Evolutionary conservation across 2,329 filamentous ascomycete genomes (phyloP), one percentile per base, ranked within the genome.

Genomic region (Cryphonectria naterciae): DNA sequence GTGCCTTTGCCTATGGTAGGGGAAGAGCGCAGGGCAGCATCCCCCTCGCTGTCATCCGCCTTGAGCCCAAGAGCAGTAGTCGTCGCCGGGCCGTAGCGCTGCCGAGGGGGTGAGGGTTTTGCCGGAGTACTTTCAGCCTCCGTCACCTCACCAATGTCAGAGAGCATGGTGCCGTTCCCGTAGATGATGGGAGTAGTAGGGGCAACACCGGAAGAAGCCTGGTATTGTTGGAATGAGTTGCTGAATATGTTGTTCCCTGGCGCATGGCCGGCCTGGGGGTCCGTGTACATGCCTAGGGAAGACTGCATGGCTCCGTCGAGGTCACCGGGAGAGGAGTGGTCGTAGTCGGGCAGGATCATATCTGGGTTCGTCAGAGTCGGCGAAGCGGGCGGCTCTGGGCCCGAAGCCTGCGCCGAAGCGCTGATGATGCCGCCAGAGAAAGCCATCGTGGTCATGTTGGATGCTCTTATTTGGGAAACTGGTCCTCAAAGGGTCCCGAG

Each of bases 341-440:
- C 88, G 77, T 91, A 90, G 78, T 92, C 90, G 72, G 95, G 95
- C 67, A 98, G 84, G 77, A 98, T 97, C 93, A 97, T 95, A 80
- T 97, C 95, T 67, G 94, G 94, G 80, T 97, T 97, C 69, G 94
- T 97, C 77, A 98, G 84, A 2, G 95, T 97, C 63, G 95, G 95
- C 72, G 93, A 97, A 17, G 89, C 89, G 74, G 92, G 90, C 70
- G 85, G 81, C 61, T 85, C 78, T 25, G 83, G 80, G 75, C 87
- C 85, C 49, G 80, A 78, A 73, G 76, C 74, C 60, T 80, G 72
- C 69, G 77, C 74, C 66, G 77, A 77, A 70, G 70, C 77, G 73
- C 75, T 75, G 32, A 39, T 15, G 43, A n/a, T 60, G n/a, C 76
- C 68, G 70, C 71, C 67, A 74, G 76, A 49, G 74, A 77, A 74